A percentile compares a stretch with the other conserved stretches of the same genome.
These are phyloP conservation scores for Alternaria brassicae DNA, from an alignment of 2,329 filamentous ascomycete species.

Conservation along the genomic window DNA sequence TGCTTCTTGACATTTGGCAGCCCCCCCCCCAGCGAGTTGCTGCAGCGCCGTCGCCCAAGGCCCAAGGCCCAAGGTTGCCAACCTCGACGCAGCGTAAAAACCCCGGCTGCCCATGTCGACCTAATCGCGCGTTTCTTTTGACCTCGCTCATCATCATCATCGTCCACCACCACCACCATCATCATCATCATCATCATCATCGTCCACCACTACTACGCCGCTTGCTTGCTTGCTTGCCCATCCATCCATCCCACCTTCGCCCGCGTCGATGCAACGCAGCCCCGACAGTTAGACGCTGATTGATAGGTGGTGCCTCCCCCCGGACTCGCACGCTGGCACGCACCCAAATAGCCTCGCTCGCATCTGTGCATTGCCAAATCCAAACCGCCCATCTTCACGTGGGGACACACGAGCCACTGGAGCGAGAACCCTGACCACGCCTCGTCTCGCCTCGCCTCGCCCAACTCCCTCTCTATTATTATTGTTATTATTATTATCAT, in stretches of 20 bases:
- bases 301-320: conserved; percentile 25
- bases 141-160: conserved; percentile 22
- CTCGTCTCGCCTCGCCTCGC: conserved; percentile 12
- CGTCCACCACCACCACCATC: conserved; percentile 15
- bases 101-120: conserved; percentile 25
- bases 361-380: conserved; percentile 3
- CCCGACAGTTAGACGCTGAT: conserved; percentile 26
- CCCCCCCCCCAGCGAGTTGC: conserved; percentile 5
- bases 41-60: conserved; percentile 5
- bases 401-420: conserved; percentile 35
- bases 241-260: conserved; percentile 30
- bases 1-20: conserved; percentile 21
- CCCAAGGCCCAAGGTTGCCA: conserved; percentile 18
- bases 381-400: conserved; percentile 30
- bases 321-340: background rate
- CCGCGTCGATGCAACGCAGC: conserved; percentile 32
- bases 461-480: conserved; percentile 6
- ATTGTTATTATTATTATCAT: conserved; percentile 4
- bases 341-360: background rate
- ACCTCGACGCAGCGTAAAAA: conserved; percentile 29
- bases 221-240: conserved; percentile 16
- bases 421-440: conserved; percentile 12
- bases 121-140: conserved; percentile 34
- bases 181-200: conserved; percentile 17
- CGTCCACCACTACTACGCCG: conserved; percentile 10